These are phyloP conservation scores for Ophiocordyceps camponoti-saundersi DNA, from an alignment of 2,329 filamentous ascomycete species.

Conservation along the genomic window DNA sequence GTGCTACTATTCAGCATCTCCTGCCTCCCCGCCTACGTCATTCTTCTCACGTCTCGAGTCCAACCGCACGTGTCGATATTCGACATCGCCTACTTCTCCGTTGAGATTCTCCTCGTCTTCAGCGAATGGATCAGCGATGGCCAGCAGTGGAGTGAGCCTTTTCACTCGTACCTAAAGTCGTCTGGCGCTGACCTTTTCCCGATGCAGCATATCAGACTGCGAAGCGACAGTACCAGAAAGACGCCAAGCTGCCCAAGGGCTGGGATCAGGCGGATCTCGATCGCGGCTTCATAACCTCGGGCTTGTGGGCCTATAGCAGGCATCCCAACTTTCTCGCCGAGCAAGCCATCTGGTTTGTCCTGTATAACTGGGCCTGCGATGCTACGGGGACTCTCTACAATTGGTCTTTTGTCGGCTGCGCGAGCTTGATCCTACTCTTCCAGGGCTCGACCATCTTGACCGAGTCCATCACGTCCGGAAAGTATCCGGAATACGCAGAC, in stretches of 20 bases:
- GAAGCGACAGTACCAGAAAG: constrained; percentile 58
- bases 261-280: constrained; percentile 64
- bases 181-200: neutral
- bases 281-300: constrained; percentile 71
- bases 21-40: constrained; percentile 60
- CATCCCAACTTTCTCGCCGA: constrained; percentile 94
- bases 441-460: constrained; percentile 81
- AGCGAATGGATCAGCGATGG: constrained; percentile 75
- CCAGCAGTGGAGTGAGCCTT: constrained; percentile 62
- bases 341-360: constrained; percentile 71
- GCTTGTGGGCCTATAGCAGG: constrained; percentile 73
- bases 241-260: constrained; percentile 48
- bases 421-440: constrained; percentile 63
- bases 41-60: constrained; percentile 56
- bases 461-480: constrained; percentile 59
- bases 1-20: constrained; percentile 66
- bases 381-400: constrained; percentile 54
- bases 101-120: constrained; percentile 32
- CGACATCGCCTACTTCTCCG: constrained; percentile 30
- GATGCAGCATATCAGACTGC: constrained; percentile 59
- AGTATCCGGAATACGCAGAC: constrained; percentile 74
- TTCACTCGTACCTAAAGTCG: neutral
- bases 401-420: constrained; percentile 59
- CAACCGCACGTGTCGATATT: constrained; percentile 27
- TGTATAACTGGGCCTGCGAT: constrained; percentile 81